A percentile compares a stretch with the other conserved stretches of the same genome.
These are phyloP conservation scores for Hevea brasiliensis DNA, from an alignment of 345 rosid species.

Conservation along the genomic window DNA sequence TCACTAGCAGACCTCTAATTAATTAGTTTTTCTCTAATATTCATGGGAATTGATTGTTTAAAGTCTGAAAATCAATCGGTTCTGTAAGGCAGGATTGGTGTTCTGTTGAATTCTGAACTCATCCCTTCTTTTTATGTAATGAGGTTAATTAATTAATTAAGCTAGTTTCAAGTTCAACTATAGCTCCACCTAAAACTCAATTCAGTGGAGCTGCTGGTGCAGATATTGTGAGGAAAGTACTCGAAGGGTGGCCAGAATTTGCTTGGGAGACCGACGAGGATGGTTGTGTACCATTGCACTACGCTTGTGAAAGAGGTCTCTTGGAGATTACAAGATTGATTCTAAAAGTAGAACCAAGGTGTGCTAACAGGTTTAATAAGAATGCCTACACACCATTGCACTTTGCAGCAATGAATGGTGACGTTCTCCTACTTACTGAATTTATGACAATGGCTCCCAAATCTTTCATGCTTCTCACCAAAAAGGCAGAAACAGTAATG, in stretches of 20 bases:
- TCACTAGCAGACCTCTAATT: too few species aligned
- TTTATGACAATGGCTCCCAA: slow-evolving; percentile 14
- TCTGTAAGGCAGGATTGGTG: too few species aligned
- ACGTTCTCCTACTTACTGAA: slow-evolving; percentile 11
- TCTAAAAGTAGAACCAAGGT: not conserved
- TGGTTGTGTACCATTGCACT: not conserved
- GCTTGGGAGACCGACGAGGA: not conserved
- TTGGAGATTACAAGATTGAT: not conserved
- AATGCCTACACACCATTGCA: slow-evolving; percentile 27
- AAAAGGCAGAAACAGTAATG: slow-evolving; percentile 20
- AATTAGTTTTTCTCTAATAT: too few species aligned
- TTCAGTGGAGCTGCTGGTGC: not conserved
- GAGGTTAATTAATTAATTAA: too few species aligned
- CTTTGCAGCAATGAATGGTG: slow-evolving; percentile 24
- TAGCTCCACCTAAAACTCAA: not conserved
- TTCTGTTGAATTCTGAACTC: too few species aligned
- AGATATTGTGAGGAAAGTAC: slow-evolving; percentile 23
- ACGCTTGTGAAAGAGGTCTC: not conserved
- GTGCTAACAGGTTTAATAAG: not conserved
- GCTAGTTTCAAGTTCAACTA: too few species aligned
- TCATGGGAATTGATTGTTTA: too few species aligned
- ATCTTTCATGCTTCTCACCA: slow-evolving; percentile 9
- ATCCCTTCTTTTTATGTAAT: too few species aligned
- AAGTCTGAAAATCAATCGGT: too few species aligned
- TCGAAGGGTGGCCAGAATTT: not conserved